Evolutionary conservation across 2,329 filamentous ascomycete genomes (phyloP).

Genomic region (Curvularia sp.): DNA sequence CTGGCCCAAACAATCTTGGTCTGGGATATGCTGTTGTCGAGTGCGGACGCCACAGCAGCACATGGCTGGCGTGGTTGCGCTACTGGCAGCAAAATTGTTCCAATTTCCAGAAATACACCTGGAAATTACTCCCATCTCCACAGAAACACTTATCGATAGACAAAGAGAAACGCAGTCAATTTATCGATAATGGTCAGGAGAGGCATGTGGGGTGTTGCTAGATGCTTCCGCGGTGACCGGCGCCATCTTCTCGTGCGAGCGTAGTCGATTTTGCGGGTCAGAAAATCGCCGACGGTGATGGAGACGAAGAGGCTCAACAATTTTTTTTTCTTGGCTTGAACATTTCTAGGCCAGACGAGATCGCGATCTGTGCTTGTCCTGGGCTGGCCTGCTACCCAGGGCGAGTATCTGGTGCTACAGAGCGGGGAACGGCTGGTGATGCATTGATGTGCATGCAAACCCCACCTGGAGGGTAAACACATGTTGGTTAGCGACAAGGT

Average conservation of each 20-base stretch:
- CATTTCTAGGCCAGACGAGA: slow-evolving; percentile 11
- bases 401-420: slow-evolving; percentile 14
- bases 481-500: neutral
- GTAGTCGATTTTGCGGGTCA: slow-evolving; percentile 3
- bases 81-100: slow-evolving; percentile 15
- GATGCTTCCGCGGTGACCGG: slow-evolving; percentile 18
- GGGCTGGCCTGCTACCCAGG: slow-evolving; percentile 19
- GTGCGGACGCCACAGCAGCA: slow-evolving; percentile 27
- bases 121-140: slow-evolving; percentile 22
- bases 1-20: slow-evolving; percentile 29
- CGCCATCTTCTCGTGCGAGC: slow-evolving; percentile 1
- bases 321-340: slow-evolving; percentile 6
- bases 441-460: slow-evolving; percentile 19
- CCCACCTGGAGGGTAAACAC: slow-evolving; percentile 10
- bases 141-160: slow-evolving; percentile 22
- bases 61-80: slow-evolving; percentile 6
- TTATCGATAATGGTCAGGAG: slow-evolving; percentile 28
- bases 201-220: slow-evolving; percentile 25
- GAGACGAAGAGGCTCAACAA: slow-evolving; percentile 18
- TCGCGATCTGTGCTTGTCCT: slow-evolving; percentile 13
- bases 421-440: slow-evolving; percentile 23
- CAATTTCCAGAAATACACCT: slow-evolving; percentile 27
- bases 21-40: slow-evolving; percentile 23
- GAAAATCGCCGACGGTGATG: slow-evolving; percentile 7
- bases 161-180: slow-evolving; percentile 5